Base-by-base conservation (phyloP, 441 rosid genomes). In the Croton laevigatus region DNA sequence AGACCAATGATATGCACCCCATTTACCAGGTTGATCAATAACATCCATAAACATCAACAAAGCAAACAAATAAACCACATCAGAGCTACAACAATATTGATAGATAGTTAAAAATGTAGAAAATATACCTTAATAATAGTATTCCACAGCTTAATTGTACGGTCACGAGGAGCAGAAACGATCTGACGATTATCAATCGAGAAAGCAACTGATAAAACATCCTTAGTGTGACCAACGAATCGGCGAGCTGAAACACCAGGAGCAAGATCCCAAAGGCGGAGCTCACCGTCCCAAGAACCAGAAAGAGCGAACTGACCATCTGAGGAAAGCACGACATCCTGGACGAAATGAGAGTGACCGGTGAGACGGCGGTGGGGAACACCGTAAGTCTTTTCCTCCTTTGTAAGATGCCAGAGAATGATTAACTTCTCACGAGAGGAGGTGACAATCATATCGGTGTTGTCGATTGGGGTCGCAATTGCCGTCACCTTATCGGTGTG, bases 401-500 rank as follows among this genome's bases (percentile, higher is more conserved):
- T 92, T 68, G 88, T 85, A 42, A 94, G 91, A 23, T 87, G 80
- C 99, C 99, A 94, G 5, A 87, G 79, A 70, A 94, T 89, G 83
- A 92, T 83, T 38, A 97, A 92, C 79, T 94, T 92, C 88, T 94
- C 99, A 34, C 99, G 94, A 49, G 99, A 94, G 27, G 99, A 78
- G 3, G 91, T 73, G 76, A 94, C 99, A 61, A 94, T 91, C 84
- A 91, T 92, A 75, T 94, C 93, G 5, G 93, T 68, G 83, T 94
- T 92, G 70, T 94, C 98, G 63, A 89, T 85, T 0, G 99, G 98
- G 0, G 89, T 76, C 20, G 99, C 99, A 71, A 92, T 92, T 16
- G 98, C 99, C 0, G 99, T 95, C n/a, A 95, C 95, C 85, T 83
- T 82, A 74, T 95, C 99, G 66, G 98, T 89, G 85, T 95, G 99